A percentile compares a stretch with the other conserved stretches of the same genome.
Conservation (phyloP, 2,329 filamentous ascomycete genomes). For the Parastagonospora nodorum region DNA sequence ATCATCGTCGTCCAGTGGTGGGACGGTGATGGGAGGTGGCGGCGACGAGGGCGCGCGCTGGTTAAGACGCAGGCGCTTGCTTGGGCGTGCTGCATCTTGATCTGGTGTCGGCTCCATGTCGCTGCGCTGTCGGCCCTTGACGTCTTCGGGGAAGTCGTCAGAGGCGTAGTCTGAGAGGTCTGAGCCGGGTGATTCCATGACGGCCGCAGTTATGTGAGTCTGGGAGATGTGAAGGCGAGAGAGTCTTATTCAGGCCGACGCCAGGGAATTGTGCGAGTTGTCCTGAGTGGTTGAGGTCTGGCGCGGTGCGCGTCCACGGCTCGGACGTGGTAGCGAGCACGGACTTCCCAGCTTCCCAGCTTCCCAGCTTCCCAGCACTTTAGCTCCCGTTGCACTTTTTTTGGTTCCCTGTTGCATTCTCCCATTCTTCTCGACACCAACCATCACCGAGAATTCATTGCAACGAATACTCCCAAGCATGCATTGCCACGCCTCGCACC, state of each 20-base stretch:
- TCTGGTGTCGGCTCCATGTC: constrained; percentile 50
- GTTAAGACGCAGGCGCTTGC: constrained; percentile 46
- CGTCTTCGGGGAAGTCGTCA: constrained; percentile 65
- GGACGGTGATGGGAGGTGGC: constrained; percentile 26
- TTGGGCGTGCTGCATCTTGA: constrained; percentile 52
- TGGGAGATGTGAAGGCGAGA: no score
- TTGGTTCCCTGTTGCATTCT: no score
- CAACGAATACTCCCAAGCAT: no score
- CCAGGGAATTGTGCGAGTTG: not conserved
- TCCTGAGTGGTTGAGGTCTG: no score
- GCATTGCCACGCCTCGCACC: no score
- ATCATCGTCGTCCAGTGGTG: constrained; percentile 36
- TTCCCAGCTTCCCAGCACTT: not conserved
- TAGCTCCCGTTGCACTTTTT: no score
- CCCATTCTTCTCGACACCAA: not conserved
- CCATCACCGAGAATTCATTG: not conserved
- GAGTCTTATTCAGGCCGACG: not conserved
- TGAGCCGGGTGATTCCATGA: constrained; percentile 62
- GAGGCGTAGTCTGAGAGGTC: constrained; percentile 69
- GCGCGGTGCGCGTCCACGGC: no score
- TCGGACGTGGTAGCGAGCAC: no score
- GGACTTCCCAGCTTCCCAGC: not conserved
- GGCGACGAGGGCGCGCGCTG: constrained; percentile 40
- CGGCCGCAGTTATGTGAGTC: not conserved
- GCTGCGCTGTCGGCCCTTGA: constrained; percentile 54